These are phyloP conservation scores for Sicyos edulis DNA, from an alignment of 306 rosid species.

Conservation along the genomic window DNA sequence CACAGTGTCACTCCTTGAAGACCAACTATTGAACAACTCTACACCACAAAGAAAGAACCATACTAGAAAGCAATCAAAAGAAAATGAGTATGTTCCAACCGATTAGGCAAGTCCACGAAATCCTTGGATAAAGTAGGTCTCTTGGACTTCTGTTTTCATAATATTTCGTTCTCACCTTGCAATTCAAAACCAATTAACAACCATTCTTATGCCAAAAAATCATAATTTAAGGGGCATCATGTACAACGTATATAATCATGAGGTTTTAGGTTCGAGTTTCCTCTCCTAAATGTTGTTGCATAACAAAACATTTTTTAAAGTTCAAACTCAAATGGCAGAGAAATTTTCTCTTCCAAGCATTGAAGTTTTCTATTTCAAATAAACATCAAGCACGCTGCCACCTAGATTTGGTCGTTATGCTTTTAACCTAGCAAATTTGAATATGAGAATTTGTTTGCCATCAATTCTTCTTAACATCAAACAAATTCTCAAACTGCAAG, in stretches of 20 bases:
- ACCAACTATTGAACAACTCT: no score
- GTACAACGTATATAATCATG: no score
- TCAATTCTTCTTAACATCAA: slow-evolving; percentile 4
- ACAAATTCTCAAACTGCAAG: slow-evolving; percentile 5
- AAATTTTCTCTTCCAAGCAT: not conserved
- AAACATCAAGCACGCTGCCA: not conserved
- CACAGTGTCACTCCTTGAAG: no score
- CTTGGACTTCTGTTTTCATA: not conserved
- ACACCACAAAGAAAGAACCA: no score
- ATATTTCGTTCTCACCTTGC: not conserved
- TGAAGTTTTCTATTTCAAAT: slow-evolving; percentile 8
- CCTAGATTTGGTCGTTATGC: not conserved
- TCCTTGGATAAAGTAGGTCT: not conserved
- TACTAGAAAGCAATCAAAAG: no score
- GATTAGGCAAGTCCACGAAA: not conserved
- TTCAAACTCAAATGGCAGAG: not conserved
- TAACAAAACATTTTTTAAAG: no score
- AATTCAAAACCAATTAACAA: not conserved
- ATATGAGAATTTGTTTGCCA: slow-evolving; percentile 3
- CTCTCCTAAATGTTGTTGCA: no score
- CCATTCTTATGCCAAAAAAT: not conserved
- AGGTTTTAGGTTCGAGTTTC: no score
- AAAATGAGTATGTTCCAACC: slow-evolving; percentile 6
- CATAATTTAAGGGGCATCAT: no score
- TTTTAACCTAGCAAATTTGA: not conserved